A percentile compares a stretch with the other conserved stretches of the same genome.
These are phyloP conservation scores for Mrakia blollopis DNA, from an alignment of 768 basidiomycete species.

Conservation along the genomic window DNA sequence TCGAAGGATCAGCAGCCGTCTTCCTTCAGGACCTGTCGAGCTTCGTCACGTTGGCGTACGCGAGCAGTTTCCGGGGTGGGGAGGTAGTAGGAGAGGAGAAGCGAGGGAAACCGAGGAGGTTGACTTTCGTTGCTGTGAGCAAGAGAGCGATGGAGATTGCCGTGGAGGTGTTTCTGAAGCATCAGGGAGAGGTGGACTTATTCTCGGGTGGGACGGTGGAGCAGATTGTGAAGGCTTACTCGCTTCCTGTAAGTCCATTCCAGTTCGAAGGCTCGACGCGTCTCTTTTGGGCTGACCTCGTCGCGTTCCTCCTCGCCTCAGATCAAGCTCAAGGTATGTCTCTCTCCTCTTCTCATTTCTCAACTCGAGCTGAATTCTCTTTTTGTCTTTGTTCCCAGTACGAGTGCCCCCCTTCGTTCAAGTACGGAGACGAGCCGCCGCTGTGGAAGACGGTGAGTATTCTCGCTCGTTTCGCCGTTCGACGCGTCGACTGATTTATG, in stretches of 20 bases:
- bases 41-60: slow-evolving; percentile 78
- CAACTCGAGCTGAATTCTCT: background rate
- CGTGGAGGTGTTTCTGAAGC: slow-evolving; percentile 66
- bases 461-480: slow-evolving; percentile 52
- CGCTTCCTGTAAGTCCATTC: slow-evolving; percentile 17
- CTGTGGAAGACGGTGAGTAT: slow-evolving; percentile 94
- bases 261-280: background rate
- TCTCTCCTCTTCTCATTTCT: background rate
- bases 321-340: slow-evolving; percentile 25
- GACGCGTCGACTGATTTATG: slow-evolving; percentile 35
- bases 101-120: slow-evolving; percentile 53
- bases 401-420: slow-evolving; percentile 83
- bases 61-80: slow-evolving; percentile 55
- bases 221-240: slow-evolving; percentile 31
- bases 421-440: slow-evolving; percentile 77
- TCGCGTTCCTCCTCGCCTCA: background rate
- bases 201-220: slow-evolving; percentile 81
- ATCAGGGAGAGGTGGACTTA: slow-evolving; percentile 58
- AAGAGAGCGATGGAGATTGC: slow-evolving; percentile 83
- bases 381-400: slow-evolving; percentile 54
- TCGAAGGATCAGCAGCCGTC: slow-evolving; percentile 61
- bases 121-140: slow-evolving; percentile 84
- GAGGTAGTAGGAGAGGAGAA: slow-evolving; percentile 36
- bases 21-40: slow-evolving; percentile 79
- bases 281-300: background rate